phyloP scores from a whole-genome alignment of 2,329 filamentous ascomycete species.

The Bipolaris cookei region DNA sequence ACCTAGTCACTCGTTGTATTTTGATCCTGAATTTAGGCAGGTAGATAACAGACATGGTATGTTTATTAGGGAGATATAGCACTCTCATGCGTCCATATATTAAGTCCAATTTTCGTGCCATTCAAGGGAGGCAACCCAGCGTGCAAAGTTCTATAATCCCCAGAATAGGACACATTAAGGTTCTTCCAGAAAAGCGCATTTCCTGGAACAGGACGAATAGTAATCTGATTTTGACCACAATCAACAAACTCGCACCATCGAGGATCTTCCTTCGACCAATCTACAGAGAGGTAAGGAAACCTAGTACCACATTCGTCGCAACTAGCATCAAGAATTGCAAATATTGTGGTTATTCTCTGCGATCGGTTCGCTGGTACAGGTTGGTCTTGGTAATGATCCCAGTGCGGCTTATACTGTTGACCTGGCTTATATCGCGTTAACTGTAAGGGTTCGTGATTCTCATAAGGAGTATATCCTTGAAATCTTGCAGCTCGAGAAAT shows the following conservation, averaged over 20 bases:
- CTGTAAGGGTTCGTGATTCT: slow-evolving; percentile 1
- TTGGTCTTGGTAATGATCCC: slow-evolving; percentile 1
- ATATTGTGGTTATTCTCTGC: slow-evolving; percentile 2
- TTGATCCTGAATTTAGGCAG: too few relatives aligned
- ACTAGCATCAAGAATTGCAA: slow-evolving; percentile 1
- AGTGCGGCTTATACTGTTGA: slow-evolving; percentile 1
- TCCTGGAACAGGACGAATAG: neutral
- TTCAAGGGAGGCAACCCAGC: slow-evolving; percentile 3
- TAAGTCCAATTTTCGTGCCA: slow-evolving; percentile 3
- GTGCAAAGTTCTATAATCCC: neutral
- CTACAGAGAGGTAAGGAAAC: neutral
- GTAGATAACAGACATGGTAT: neutral
- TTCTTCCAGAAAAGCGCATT: slow-evolving; percentile 10
- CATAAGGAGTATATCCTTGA: neutral
- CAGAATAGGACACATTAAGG: neutral
- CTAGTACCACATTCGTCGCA: slow-evolving; percentile 4
- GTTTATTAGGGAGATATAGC: neutral
- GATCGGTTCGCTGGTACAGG: neutral
- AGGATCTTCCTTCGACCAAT: slow-evolving; percentile 4
- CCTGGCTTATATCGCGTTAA: slow-evolving; percentile 1
- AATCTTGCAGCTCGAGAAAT: neutral
- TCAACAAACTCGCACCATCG: slow-evolving; percentile 2
- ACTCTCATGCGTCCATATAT: slow-evolving; percentile 3
- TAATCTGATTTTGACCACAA: neutral
- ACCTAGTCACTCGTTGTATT: too few relatives aligned